Conservation (phyloP, 2,329 filamentous ascomycete genomes). For the Ophiocordyceps australis region DNA sequence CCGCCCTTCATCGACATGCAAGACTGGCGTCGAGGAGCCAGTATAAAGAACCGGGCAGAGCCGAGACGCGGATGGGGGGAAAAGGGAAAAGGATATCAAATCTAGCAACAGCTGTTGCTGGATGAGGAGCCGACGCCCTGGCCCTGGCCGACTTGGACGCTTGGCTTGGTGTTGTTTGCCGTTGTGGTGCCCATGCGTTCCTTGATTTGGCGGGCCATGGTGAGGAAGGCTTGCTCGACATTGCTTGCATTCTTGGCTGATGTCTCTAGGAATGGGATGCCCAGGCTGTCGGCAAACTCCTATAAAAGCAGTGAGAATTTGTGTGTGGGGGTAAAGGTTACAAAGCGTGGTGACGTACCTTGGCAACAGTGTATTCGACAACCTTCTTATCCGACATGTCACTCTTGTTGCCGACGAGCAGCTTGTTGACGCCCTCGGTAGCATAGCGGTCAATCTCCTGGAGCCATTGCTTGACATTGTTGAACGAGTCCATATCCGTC, state of each 20-base stretch:
- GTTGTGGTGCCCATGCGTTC: constrained; percentile 96
- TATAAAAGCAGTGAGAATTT: constrained; percentile 16
- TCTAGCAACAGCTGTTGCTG: constrained; percentile 77
- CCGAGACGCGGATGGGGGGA: too few species aligned
- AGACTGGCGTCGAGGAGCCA: too few species aligned
- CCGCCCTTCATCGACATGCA: constrained; percentile 1
- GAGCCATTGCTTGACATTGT: constrained; percentile 99
- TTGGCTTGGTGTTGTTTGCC: constrained; percentile 95
- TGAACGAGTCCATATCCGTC: constrained; percentile 99
- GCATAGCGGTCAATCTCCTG: constrained; percentile 99
- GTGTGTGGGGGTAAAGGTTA: not conserved
- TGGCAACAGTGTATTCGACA: constrained; percentile 97
- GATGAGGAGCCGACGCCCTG: constrained; percentile 83
- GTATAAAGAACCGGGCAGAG: too few species aligned
- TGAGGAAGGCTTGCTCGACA: constrained; percentile 98
- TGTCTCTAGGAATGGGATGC: constrained; percentile 98
- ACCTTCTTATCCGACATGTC: constrained; percentile 99
- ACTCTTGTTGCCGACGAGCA: constrained; percentile 98
- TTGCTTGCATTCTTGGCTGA: constrained; percentile 99
- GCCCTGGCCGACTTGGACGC: constrained; percentile 86
- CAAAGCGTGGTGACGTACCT: constrained; percentile 42
- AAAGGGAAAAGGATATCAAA: not conserved
- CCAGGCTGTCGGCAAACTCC: constrained; percentile 98
- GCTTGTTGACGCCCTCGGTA: constrained; percentile 98
- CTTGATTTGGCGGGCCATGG: constrained; percentile 99